Evolutionary conservation across 1,139 yeast genomes (phyloP).

Genomic region (Barnettozyma hawaiiensis): DNA sequence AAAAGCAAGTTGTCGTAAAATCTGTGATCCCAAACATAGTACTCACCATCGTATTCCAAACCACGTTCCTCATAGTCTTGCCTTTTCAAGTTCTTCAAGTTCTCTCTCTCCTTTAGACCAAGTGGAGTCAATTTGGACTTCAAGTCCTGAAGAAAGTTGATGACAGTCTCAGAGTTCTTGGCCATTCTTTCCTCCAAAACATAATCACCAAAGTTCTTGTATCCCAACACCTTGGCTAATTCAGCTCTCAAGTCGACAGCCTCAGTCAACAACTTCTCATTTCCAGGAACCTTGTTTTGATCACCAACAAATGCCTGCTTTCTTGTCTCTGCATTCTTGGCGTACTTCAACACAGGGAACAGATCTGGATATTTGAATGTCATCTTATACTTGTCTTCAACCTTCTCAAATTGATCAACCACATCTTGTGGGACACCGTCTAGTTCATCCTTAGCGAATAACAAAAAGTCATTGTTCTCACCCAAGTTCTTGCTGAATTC

Average conservation of each 20-base stretch:
- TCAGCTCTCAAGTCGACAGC: slow-evolving; percentile 57
- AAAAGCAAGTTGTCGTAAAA: slow-evolving; percentile 60
- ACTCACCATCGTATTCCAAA: slow-evolving; percentile 35
- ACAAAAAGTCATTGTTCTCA: slow-evolving; percentile 58
- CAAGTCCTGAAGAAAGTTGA: slow-evolving; percentile 57
- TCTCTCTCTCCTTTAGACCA: slow-evolving; percentile 49
- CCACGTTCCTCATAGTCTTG: slow-evolving; percentile 42
- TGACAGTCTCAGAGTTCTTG: slow-evolving; percentile 53
- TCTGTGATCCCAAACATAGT: slow-evolving; percentile 70
- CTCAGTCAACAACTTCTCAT: slow-evolving; percentile 52
- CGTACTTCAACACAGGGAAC: slow-evolving; percentile 69
- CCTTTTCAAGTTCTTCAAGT: slow-evolving; percentile 47
- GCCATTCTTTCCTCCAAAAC: slow-evolving; percentile 79
- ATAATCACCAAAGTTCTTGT: slow-evolving; percentile 60
- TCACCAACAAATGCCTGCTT: slow-evolving; percentile 59
- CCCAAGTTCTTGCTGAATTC: slow-evolving; percentile 61
- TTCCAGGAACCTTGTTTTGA: slow-evolving; percentile 58
- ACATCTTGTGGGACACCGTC: slow-evolving; percentile 69
- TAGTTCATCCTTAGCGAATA: slow-evolving; percentile 59
- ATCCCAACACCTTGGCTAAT: slow-evolving; percentile 60
- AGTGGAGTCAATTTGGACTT: slow-evolving; percentile 50
- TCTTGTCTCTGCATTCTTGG: slow-evolving; percentile 58
- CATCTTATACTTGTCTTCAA: slow-evolving; percentile 44
- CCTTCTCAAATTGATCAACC: slow-evolving; percentile 49
- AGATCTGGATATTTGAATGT: slow-evolving; percentile 80